Evolutionary conservation across 169 alveolate species (phyloP).

Genomic region (Cryptosporidium sp.): DNA sequence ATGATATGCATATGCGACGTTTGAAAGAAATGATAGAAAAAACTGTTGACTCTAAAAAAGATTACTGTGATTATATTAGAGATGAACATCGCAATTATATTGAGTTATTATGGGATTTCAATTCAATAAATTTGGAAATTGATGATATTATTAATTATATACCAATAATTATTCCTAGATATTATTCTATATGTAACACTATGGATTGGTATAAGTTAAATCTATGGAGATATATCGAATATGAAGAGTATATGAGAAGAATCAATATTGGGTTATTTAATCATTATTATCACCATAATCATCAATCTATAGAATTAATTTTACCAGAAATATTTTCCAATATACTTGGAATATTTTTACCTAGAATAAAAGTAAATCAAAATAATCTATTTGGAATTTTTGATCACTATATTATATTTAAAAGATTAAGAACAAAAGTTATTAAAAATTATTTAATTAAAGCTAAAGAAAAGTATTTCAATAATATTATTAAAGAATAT

Average conservation of each 20-base stretch:
- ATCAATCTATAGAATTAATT: not conserved
- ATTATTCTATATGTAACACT: slow-evolving; percentile 62
- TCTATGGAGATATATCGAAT: slow-evolving; percentile 47
- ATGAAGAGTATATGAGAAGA: not conserved
- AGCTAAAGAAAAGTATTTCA: not conserved
- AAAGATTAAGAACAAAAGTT: not conserved
- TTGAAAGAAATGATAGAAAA: slow-evolving; percentile 45
- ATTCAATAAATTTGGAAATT: slow-evolving; percentile 27
- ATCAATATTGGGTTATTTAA: not conserved
- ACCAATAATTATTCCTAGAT: slow-evolving; percentile 60
- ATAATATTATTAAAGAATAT: not conserved
- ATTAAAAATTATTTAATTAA: not conserved
- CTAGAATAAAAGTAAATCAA: not conserved
- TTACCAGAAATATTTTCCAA: slow-evolving; percentile 1
- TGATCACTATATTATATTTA: slow-evolving; percentile 1
- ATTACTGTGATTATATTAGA: slow-evolving; percentile 46
- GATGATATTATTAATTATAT: slow-evolving; percentile 9
- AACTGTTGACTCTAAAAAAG: slow-evolving; percentile 52
- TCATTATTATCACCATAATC: too few relatives aligned
- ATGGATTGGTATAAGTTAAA: slow-evolving; percentile 21
- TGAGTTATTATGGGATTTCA: slow-evolving; percentile 69
- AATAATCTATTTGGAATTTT: too few relatives aligned
- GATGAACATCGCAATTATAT: slow-evolving; percentile 66
- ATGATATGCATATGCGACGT: slow-evolving; percentile 37
- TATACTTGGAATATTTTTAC: not conserved